Evolutionary conservation across 225 moss, liverwort and hornwort genomes (phyloP).

Genomic region (Physcomitrellopsis africana): DNA sequence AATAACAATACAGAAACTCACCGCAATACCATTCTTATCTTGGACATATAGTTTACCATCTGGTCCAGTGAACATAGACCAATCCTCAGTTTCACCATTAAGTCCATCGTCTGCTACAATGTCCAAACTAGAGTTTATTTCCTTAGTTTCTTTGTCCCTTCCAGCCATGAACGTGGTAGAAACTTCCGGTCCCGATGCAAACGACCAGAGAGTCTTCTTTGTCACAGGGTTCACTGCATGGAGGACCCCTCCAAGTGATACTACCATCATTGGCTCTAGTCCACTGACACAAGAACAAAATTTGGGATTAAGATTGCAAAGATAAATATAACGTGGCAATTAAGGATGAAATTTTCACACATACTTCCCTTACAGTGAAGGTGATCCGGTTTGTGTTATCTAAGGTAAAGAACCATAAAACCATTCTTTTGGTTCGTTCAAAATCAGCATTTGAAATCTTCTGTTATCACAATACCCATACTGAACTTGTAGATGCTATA

Average conservation of each 20-base stretch:
- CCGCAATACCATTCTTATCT: conserved; percentile 52
- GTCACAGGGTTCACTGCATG: conserved; percentile 57
- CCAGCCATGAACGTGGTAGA: conserved; percentile 36
- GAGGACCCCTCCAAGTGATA: conserved; percentile 49
- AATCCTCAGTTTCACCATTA: conserved; percentile 36
- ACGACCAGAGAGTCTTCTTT: conserved; percentile 49
- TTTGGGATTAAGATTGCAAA: background rate
- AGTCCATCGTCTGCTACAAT: conserved; percentile 34
- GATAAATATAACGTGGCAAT: background rate
- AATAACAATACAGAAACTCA: conserved; percentile 22
- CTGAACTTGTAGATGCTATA: no score
- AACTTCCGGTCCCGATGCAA: conserved; percentile 49
- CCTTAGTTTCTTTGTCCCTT: conserved; percentile 37
- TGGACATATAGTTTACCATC: conserved; percentile 49
- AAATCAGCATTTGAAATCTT: no score
- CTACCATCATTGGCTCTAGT: conserved; percentile 55
- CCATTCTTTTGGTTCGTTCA: no score
- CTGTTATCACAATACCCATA: no score
- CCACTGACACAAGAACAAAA: conserved; percentile 27
- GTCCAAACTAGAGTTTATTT: conserved; percentile 43
- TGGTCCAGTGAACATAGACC: conserved; percentile 44
- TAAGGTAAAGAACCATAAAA: no score
- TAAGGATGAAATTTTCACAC: no score
- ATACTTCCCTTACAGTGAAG: background rate
- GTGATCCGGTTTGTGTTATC: no score